phyloP scores from a whole-genome alignment of 2,329 filamentous ascomycete species.

The Colletotrichum lupini region DNA sequence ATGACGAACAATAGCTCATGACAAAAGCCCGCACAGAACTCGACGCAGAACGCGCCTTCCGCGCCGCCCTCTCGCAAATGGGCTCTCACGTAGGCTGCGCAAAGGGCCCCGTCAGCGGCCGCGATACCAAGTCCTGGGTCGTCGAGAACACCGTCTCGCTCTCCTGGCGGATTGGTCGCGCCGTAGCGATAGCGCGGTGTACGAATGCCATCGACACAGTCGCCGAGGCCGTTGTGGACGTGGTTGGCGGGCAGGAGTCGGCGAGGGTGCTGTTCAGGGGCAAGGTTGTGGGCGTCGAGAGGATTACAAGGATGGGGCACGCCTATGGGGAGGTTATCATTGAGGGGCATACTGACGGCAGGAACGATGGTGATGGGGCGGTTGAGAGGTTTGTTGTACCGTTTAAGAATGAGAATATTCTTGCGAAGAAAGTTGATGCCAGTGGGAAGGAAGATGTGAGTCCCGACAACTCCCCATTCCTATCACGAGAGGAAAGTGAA shows the following conservation, averaged over 20 bases:
- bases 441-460: slow-evolving; percentile 45
- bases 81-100: slow-evolving; percentile 63
- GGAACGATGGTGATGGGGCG: slow-evolving; percentile 43
- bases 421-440: slow-evolving; percentile 54
- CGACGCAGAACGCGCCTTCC: slow-evolving; percentile 61
- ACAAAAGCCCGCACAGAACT: slow-evolving; percentile 57
- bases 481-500: too few species aligned
- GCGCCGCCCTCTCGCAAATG: slow-evolving; percentile 64
- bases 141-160: slow-evolving; percentile 56
- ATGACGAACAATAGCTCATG: slow-evolving; percentile 47
- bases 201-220: slow-evolving; percentile 59
- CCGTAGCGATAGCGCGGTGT: slow-evolving; percentile 1
- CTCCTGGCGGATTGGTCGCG: slow-evolving; percentile 57
- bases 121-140: slow-evolving; percentile 61
- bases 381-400: slow-evolving; percentile 66
- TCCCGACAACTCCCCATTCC: neutral
- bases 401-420: slow-evolving; percentile 81
- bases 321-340: slow-evolving; percentile 70
- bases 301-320: slow-evolving; percentile 66
- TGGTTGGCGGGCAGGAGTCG: slow-evolving; percentile 63
- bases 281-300: slow-evolving; percentile 71
- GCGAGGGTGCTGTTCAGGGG: slow-evolving; percentile 70
- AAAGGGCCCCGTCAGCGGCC: slow-evolving; percentile 59
- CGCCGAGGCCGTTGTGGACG: slow-evolving; percentile 67
- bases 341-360: slow-evolving; percentile 47